phyloP scores from a whole-genome alignment of 2,329 filamentous ascomycete species.

The Curvularia eragrostidis region DNA sequence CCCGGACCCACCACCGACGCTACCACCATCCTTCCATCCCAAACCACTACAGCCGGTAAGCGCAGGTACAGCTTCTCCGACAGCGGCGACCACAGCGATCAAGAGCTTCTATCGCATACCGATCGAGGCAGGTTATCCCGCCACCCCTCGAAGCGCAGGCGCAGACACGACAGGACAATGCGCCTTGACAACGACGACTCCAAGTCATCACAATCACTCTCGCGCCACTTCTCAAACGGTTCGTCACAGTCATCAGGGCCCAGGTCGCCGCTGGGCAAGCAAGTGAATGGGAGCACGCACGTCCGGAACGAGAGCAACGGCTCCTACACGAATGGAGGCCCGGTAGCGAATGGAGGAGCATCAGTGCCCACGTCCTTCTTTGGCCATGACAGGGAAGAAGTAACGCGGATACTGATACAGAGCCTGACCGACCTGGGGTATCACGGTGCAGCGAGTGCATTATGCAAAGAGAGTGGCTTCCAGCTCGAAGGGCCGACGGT shows the following conservation, averaged over 20 bases:
- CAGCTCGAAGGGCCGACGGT: conserved; percentile 86
- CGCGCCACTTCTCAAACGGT: conserved; percentile 49
- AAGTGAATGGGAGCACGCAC: conserved; percentile 52
- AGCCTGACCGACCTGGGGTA: conserved; percentile 90
- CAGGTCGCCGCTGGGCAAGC: conserved; percentile 44
- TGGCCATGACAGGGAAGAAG: conserved; percentile 89
- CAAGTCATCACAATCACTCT: conserved; percentile 47
- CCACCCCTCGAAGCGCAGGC: conserved; percentile 53
- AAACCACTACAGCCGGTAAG: conserved; percentile 33
- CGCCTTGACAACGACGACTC: conserved; percentile 53
- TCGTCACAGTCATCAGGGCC: conserved; percentile 46
- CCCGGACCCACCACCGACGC: conserved; percentile 25
- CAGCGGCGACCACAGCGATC: conserved; percentile 33
- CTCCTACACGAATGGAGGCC: conserved; percentile 52
- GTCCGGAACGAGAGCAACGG: conserved; percentile 52
- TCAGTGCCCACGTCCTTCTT: conserved; percentile 64
- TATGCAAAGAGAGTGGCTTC: conserved; percentile 84
- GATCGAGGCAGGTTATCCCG: conserved; percentile 43
- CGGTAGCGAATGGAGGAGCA: conserved; percentile 41
- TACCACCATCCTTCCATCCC: conserved; percentile 24
- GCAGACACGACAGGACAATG: conserved; percentile 52
- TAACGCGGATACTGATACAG: conserved; percentile 91
- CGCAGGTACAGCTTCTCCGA: conserved; percentile 45
- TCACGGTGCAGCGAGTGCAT: conserved; percentile 72
- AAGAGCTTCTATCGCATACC: conserved; percentile 21